These are phyloP conservation scores for Sphaerulina vaccinii DNA, from an alignment of 2,329 filamentous ascomycete species.

Conservation along the genomic window DNA sequence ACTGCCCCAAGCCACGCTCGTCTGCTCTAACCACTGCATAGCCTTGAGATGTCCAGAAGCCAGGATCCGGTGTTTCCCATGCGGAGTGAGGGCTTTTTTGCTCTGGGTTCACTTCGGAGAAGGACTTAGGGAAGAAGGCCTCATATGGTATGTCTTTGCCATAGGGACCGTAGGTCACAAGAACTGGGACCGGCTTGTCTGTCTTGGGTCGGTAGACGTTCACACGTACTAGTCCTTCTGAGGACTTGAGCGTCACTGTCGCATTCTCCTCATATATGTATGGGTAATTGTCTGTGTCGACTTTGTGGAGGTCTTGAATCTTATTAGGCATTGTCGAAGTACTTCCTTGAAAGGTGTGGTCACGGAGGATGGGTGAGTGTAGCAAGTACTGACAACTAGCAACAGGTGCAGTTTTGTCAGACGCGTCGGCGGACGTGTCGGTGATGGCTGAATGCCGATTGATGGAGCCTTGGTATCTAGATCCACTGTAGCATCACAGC, in stretches of 20 bases:
- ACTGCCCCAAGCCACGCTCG: conserved; percentile 34
- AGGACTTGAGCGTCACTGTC: conserved; percentile 32
- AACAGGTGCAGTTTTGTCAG: not conserved
- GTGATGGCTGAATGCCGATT: not conserved
- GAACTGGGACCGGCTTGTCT: conserved; percentile 52
- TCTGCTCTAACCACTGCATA: conserved; percentile 40
- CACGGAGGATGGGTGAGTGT: not conserved
- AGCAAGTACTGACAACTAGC: no score
- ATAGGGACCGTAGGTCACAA: conserved; percentile 72
- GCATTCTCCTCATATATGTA: conserved; percentile 39
- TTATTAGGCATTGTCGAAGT: conserved; percentile 34
- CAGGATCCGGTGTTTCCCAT: conserved; percentile 48
- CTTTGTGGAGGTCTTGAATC: conserved; percentile 33
- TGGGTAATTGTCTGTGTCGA: conserved; percentile 33
- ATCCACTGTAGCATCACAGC: not conserved
- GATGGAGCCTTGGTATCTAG: not conserved
- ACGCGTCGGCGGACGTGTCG: not conserved
- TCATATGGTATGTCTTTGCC: conserved; percentile 70
- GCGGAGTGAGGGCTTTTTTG: conserved; percentile 45
- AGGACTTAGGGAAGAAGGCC: conserved; percentile 54
- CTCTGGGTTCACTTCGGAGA: conserved; percentile 40
- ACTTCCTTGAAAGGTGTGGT: not conserved
- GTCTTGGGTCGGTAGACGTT: conserved; percentile 39
- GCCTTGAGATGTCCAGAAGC: conserved; percentile 36
- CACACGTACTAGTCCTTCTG: conserved; percentile 35